Base-by-base conservation (phyloP, 257 asterid species). In the Gentiana dahurica region DNA sequence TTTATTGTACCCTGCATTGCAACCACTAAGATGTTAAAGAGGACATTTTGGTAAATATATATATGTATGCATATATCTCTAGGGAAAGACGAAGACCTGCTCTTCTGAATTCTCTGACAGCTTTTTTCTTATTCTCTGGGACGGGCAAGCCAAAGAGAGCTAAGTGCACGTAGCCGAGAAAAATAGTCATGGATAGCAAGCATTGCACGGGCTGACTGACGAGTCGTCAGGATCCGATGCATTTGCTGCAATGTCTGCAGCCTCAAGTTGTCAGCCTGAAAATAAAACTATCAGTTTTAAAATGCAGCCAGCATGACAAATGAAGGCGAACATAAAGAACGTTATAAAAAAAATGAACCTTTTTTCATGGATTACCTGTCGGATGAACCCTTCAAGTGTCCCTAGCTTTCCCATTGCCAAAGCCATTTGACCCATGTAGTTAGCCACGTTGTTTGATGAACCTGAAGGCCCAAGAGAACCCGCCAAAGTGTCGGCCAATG, bases 391-490 rank as follows among this genome's bases (percentile, higher is more conserved):
- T 65, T 88, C 97, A 1, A 89, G 95, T 34, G 97, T 83, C 70
- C 95, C 95, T 56, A 89, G 70, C 75, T 89, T 85, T 0, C 95
- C 95, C 97, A 89, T 89, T 9, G 95, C 95, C 95, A 85, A 83
- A 5, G 95, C 95, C 97, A 89, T 88, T 79, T 88, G 97, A 43
- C 97, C 97, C 95, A 88, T 89, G 73, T 89, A 89, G 72, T 89
- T 86, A 57, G 94, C 95, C 49, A 85, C 97, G 49, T 89, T 83
- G 54, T 94, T 91, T 2, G 95, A 77, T 43, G 95, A 82, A 61
- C 84, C 72, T 5, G 95, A 72, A 34, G 91, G 94, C 48, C 79
- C 94, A 35, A 85, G 86, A 60, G 96, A 88, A 63, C 95, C 95
- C 1, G 96, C 96, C 55, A 88, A 71, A 6, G 94, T 83, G 74